Percentiles rank a stretch among this genome's conserved stretches.
phyloP scores from a whole-genome alignment of 306 rosid species.

The Comarum palustre region DNA sequence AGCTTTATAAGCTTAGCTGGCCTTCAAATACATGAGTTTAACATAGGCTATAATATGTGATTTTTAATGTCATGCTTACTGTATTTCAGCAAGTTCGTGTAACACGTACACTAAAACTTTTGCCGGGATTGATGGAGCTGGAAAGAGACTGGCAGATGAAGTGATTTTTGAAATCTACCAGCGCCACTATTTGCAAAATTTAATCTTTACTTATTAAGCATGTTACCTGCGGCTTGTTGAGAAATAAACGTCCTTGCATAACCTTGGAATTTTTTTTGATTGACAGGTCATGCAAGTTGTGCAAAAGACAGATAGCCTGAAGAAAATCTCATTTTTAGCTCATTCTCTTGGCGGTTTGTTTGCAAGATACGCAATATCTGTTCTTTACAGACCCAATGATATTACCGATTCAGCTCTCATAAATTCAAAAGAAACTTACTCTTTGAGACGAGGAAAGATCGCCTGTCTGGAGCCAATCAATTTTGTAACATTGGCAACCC shows the following conservation, averaged over 20 bases:
- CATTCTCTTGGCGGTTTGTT: slow-evolving; percentile 97
- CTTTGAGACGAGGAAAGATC: slow-evolving; percentile 57
- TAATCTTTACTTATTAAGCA: slow-evolving; percentile 11
- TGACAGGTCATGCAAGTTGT: slow-evolving; percentile 76
- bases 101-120: slow-evolving; percentile 81
- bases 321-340: slow-evolving; percentile 82
- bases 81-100: slow-evolving; percentile 77
- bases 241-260: slow-evolving; percentile 23
- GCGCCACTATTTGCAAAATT: slow-evolving; percentile 27
- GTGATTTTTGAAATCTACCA: slow-evolving; percentile 47
- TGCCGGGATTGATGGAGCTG: slow-evolving; percentile 91
- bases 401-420: slow-evolving; percentile 23
- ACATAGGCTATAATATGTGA: slow-evolving; percentile 17
- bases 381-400: slow-evolving; percentile 57
- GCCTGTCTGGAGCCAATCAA: slow-evolving; percentile 88
- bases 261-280: slow-evolving; percentile 23
- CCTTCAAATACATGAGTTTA: slow-evolving; percentile 15
- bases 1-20: background rate
- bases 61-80: slow-evolving; percentile 28
- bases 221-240: slow-evolving; percentile 16
- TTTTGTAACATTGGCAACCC: slow-evolving; percentile 92
- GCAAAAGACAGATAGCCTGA: slow-evolving; percentile 61
- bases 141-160: slow-evolving; percentile 87
- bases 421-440: slow-evolving; percentile 29
- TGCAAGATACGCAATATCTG: slow-evolving; percentile 82